Evolutionary conservation across 495 filamentous ascomycete genomes (phyloP), one percentile per base, ranked within the genome.

Genomic region (Geoglossum glabrum): DNA sequence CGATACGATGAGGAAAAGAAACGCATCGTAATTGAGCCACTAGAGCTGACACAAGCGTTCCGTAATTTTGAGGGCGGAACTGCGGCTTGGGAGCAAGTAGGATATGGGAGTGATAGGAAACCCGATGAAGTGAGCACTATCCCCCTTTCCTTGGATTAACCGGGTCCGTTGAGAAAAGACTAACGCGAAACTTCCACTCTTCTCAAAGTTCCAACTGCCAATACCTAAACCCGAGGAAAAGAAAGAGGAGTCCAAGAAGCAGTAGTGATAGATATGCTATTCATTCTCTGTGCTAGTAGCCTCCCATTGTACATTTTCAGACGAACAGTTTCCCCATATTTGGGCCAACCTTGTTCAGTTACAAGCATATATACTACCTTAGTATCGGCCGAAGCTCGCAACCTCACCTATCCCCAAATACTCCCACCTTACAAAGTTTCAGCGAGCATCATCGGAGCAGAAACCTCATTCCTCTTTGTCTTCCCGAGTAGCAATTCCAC

Each of bases 1-100:
- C 76, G 93, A 60, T 99, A 88, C 64, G 90, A 96, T 65, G 93
- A 99, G 70, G 93, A 97, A 79, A 99, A 97, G 85, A 97, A 99
- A 80, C 79, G 93, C 56, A 95, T 97, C 68, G 90, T 99, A 57
- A 87, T 92, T 33, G 93, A 97, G 77, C 92, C 93, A 11, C 76
- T 98, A 56, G 92, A 98, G 73, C 75, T 98, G 70, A 96, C 93
- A 8, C 92, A 98, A 72, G 92, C 92, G n/a, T 97, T 90, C 80
- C 81, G 93, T 61, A 97, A 99, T 72, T 99, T 99, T 65, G 86
- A 95, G 72, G 85, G 87, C 46, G 87, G 86, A 51, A 82, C 79
- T 34, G 78, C 76, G 38, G 80, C 78, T 13, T 88, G 90, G 89
- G 89, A 99, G 71, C 90, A 90, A 67, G 81, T 99, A 67, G 90